Percentiles rank a stretch among this genome's conserved stretches.
These are phyloP conservation scores for Beta lomatogona DNA, from an alignment of 179 eudicot species.

Conservation along the genomic window DNA sequence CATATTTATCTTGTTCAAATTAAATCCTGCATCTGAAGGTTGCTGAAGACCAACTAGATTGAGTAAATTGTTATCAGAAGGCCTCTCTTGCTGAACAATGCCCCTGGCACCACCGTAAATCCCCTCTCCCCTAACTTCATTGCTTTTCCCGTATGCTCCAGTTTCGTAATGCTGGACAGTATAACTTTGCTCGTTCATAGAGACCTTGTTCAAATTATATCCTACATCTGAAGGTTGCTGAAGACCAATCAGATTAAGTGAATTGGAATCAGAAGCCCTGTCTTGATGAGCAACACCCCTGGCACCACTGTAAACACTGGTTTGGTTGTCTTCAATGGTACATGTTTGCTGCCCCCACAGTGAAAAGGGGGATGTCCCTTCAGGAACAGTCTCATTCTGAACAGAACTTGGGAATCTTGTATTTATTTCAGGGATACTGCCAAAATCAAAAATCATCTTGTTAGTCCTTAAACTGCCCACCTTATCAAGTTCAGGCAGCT, in stretches of 20 bases:
- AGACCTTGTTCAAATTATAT: conserved; percentile 37
- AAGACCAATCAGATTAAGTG: conserved; percentile 43
- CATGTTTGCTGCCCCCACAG: conserved; percentile 52
- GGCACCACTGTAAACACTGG: conserved; percentile 36
- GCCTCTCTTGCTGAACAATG: conserved; percentile 39
- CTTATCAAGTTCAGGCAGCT: conserved; percentile 48
- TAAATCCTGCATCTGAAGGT: conserved; percentile 38
- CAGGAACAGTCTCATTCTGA: conserved; percentile 42
- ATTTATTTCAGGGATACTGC: conserved; percentile 41
- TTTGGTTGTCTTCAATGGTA: conserved; percentile 44
- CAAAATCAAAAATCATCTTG: conserved; percentile 57
- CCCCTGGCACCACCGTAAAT: conserved; percentile 36
- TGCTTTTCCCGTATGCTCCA: conserved; percentile 23
- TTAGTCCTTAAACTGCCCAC: conserved; percentile 37
- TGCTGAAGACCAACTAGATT: conserved; percentile 40
- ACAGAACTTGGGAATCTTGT: conserved; percentile 39
- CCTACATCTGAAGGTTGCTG: conserved; percentile 40
- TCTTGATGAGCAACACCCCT: conserved; percentile 40
- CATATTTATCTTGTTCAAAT: conserved; percentile 34
- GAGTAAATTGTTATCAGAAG: conserved; percentile 39
- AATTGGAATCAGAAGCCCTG: conserved; percentile 35
- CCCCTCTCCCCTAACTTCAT: conserved; percentile 26
- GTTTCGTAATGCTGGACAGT: conserved; percentile 24
- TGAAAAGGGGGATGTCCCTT: conserved; percentile 46
- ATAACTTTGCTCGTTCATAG: conserved; percentile 36